Percentiles rank a stretch among this genome's conserved stretches.
Evolutionary conservation across 2,329 filamentous ascomycete genomes (phyloP).

Genomic region (Colletotrichum salicis): DNA sequence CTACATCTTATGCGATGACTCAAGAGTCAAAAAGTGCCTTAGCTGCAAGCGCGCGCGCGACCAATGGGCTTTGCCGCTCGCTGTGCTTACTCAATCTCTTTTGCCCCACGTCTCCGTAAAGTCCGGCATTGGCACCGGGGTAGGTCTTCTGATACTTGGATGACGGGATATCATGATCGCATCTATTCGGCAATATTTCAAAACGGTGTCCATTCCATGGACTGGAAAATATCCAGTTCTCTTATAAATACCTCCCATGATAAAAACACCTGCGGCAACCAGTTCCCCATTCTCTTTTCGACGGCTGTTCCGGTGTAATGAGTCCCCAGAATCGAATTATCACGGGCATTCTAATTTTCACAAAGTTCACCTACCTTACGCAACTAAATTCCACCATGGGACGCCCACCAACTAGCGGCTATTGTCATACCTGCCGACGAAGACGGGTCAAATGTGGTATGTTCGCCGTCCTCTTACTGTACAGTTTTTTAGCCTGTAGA

Average conservation of each 20-base stretch:
- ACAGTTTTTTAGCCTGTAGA: neutral
- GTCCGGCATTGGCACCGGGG: neutral
- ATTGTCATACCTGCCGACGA: slow-evolving; percentile 24
- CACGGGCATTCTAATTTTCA: too few relatives aligned
- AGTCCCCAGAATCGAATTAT: too few relatives aligned
- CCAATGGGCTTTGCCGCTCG: neutral
- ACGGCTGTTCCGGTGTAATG: too few relatives aligned
- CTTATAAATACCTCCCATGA: too few relatives aligned
- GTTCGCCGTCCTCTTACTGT: neutral
- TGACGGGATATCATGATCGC: too few relatives aligned
- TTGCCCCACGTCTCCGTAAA: neutral
- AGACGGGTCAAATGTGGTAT: slow-evolving; percentile 26
- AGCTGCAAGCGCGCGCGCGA: neutral
- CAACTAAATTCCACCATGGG: neutral
- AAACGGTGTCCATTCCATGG: too few relatives aligned
- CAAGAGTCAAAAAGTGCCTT: neutral
- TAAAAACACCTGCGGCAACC: too few relatives aligned
- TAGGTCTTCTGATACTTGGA: too few relatives aligned
- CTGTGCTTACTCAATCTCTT: neutral
- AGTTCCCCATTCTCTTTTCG: too few relatives aligned
- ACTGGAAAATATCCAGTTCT: too few relatives aligned
- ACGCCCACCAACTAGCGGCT: slow-evolving; percentile 20
- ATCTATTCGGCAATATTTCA: too few relatives aligned
- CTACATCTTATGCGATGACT: neutral
- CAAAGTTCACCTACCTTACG: neutral